Conservation (phyloP, 805 yeast species). For the Yamadazyma paraphyllophila region DNA sequence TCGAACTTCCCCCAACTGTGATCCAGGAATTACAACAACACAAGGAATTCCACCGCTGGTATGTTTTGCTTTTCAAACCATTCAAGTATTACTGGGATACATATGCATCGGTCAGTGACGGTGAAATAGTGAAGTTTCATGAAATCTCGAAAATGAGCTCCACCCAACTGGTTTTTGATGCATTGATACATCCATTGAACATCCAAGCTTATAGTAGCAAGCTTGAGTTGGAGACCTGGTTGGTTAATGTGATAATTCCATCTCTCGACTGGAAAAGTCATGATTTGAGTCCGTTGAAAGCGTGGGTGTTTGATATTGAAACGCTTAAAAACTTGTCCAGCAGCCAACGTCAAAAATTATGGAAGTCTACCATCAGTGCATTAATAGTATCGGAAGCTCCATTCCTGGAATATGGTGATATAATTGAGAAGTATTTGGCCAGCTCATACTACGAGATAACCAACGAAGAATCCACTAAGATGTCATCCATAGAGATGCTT, state of each 20-base stretch:
- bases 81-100: constrained; percentile 29
- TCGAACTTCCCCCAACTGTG: constrained; percentile 18
- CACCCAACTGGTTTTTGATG: constrained; percentile 19
- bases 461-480: constrained; percentile 8
- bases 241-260: constrained; percentile 30
- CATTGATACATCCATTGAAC: constrained; percentile 23
- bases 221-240: constrained; percentile 21
- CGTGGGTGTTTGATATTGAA: constrained; percentile 21
- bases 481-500: constrained; percentile 25
- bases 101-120: constrained; percentile 17
- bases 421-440: constrained; percentile 20
- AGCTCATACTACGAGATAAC: constrained; percentile 21
- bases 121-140: constrained; percentile 11
- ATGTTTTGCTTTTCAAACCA: constrained; percentile 25
- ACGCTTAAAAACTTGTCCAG: neutral
- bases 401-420: constrained; percentile 10
- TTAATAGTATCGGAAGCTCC: constrained; percentile 12
- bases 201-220: constrained; percentile 13
- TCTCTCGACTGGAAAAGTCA: constrained; percentile 17
- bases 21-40: constrained; percentile 12
- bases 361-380: constrained; percentile 19
- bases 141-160: constrained; percentile 15
- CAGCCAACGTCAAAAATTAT: constrained; percentile 18
- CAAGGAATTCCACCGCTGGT: constrained; percentile 25
- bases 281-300: constrained; percentile 24